Evolutionary conservation across 805 yeast species (phyloP).

Genomic region (Ogataea siamensis): DNA sequence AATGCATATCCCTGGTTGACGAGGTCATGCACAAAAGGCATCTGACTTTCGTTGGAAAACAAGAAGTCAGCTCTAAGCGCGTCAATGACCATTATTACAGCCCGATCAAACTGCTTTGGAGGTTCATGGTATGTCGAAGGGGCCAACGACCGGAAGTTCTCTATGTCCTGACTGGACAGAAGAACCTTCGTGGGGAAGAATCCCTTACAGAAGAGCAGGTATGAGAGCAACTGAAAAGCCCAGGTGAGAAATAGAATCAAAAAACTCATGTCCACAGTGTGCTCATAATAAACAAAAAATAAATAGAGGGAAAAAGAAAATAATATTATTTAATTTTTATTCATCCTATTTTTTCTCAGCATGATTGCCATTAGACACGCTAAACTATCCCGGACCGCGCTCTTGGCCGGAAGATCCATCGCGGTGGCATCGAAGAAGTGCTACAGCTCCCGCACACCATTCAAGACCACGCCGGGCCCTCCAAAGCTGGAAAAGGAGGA

Average conservation of each 20-base stretch:
- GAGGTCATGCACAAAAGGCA: slow-evolving; percentile 64
- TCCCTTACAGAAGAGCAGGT: slow-evolving; percentile 69
- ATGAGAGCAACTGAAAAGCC: slow-evolving; percentile 47
- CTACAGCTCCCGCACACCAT: slow-evolving; percentile 11
- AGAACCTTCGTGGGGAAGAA: slow-evolving; percentile 90
- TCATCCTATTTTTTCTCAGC: not conserved
- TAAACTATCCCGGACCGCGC: not conserved
- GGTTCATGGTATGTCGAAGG: slow-evolving; percentile 31
- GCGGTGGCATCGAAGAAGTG: not conserved
- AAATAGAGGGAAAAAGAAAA: not conserved
- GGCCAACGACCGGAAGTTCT: slow-evolving; percentile 33
- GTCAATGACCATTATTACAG: slow-evolving; percentile 85
- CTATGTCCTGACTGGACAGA: slow-evolving; percentile 55
- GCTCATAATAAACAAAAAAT: slow-evolving; percentile 1
- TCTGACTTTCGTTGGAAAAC: slow-evolving; percentile 61
- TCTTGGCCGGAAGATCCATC: not conserved
- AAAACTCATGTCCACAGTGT: slow-evolving; percentile 14
- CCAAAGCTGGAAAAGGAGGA: slow-evolving; percentile 76
- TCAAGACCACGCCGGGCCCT: slow-evolving; percentile 45
- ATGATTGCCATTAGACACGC: slow-evolving; percentile 3
- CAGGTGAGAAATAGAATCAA: slow-evolving; percentile 21
- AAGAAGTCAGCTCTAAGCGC: slow-evolving; percentile 90
- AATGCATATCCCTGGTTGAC: slow-evolving; percentile 67
- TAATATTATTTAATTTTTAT: slow-evolving; percentile 1
- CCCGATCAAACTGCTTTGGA: slow-evolving; percentile 54